phyloP scores from a whole-genome alignment of 1,139 yeast genomes.

The Wickerhamiella infanticola region DNA sequence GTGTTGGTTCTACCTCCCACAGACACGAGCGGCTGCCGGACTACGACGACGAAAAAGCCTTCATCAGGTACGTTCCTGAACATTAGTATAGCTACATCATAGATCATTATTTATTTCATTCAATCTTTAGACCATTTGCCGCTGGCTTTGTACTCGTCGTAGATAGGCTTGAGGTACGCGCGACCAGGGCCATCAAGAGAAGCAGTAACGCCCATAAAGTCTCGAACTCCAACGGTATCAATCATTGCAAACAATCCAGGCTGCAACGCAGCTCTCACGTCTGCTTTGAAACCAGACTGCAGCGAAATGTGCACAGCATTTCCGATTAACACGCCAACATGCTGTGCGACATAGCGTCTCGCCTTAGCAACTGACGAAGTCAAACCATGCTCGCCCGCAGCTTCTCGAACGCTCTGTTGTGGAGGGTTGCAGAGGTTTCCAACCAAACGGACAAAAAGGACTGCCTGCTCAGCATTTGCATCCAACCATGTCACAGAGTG shows the following conservation, averaged over 20 bases:
- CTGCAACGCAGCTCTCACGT: constrained; percentile 36
- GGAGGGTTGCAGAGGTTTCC: constrained; percentile 63
- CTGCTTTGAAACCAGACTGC: constrained; percentile 32
- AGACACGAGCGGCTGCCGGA: constrained; percentile 16
- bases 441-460: constrained; percentile 41
- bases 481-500: constrained; percentile 19
- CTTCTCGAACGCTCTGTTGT: constrained; percentile 18
- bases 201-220: constrained; percentile 47
- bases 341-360: constrained; percentile 45
- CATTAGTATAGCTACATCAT: neutral
- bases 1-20: constrained; percentile 27
- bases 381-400: constrained; percentile 25
- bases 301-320: constrained; percentile 37
- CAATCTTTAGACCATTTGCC: constrained; percentile 72
- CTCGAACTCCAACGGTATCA: constrained; percentile 53
- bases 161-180: constrained; percentile 48
- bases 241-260: constrained; percentile 49
- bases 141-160: constrained; percentile 53
- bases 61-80: constrained; percentile 3
- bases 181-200: constrained; percentile 61
- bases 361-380: constrained; percentile 42
- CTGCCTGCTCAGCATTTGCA: constrained; percentile 27
- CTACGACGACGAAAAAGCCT: constrained; percentile 12
- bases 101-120: neutral
- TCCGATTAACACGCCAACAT: constrained; percentile 45